Evolutionary conservation across 306 rosid genomes (phyloP), one percentile per base, ranked within the genome.

Genomic region (Rosa multiflora): DNA sequence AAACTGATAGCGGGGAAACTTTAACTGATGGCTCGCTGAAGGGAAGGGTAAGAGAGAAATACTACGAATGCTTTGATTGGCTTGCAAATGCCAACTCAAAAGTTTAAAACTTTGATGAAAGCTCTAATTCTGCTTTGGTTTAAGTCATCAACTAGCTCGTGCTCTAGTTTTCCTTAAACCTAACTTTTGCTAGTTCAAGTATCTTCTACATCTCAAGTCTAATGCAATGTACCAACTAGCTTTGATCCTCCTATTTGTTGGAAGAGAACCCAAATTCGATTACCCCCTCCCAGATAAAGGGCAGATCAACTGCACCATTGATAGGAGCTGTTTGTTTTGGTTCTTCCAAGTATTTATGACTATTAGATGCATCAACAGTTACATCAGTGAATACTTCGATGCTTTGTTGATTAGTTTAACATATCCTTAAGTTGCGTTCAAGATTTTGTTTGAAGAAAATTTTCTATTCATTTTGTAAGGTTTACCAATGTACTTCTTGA

Each of bases 11-110:
- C 66, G 76, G 72, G 77, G 87, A 85, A 69, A 70, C 82, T 47
- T 20, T 58, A 78, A 72, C 51, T 70, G 64, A 80, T 78, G 72
- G 46, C 61, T 59, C 66, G 29, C 74, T 67, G 51, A 81, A 48
- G 82, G 82, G 84, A 83, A 75, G 59, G 89, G 91, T 84, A 71
- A 80, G 89, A 70, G 70, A 29, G 43, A 55, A 82, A 49, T 61
- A 73, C 67, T 18, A 69, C 6, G 17, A 46, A 42, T 56, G 53
- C 59, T 76, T 32, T 66, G 49, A n/a, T 53, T 44, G 35, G 69
- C 76, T 61, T 84, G 66, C 12, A 53, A 20, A 39, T 51, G 32
- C 56, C 18, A 73, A 20, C 32, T 53, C 43, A 32, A 32, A 5
- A 20, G 49, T 74, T 21, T 55, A 21, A 40, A 46, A 21, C 42